Percentiles rank a stretch among this genome's conserved stretches.
These are phyloP conservation scores for Stachybotrys chartarum DNA, from an alignment of 2,329 filamentous ascomycete species.

Conservation along the genomic window DNA sequence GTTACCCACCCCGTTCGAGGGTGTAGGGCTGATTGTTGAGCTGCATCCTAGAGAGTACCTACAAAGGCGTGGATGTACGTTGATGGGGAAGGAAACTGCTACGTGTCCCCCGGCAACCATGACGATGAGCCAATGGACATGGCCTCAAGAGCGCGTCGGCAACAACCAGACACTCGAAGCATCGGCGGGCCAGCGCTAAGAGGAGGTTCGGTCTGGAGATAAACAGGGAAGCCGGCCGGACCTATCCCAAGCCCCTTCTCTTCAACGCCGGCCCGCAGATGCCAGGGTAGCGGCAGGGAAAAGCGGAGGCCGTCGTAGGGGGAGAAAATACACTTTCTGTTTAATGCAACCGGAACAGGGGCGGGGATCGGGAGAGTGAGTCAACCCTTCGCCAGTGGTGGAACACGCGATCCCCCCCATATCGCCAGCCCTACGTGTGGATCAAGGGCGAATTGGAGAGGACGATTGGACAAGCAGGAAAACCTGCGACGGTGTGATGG, in stretches of 20 bases:
- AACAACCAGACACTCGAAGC: not conserved
- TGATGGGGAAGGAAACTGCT: not conserved
- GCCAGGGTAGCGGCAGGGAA: not conserved
- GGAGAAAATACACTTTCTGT: not conserved
- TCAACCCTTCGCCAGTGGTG: slow-evolving; percentile 10
- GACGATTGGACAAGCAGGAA: slow-evolving; percentile 9
- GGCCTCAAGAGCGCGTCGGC: not conserved
- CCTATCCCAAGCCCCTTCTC: not conserved
- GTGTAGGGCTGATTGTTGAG: not conserved
- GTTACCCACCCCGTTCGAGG: not conserved
- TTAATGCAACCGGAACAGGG: not conserved
- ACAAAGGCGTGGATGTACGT: not conserved
- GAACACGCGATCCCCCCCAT: slow-evolving; percentile 5
- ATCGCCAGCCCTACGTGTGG: slow-evolving; percentile 20
- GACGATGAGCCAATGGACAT: not conserved
- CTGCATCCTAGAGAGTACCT: not conserved
- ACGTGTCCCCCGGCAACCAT: not conserved
- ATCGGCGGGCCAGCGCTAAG: not conserved
- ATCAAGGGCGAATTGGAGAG: slow-evolving; percentile 8
- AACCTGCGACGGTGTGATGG: not conserved
- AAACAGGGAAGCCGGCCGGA: not conserved
- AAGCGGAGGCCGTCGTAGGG: not conserved
- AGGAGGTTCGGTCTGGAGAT: not conserved
- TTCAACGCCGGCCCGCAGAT: not conserved
- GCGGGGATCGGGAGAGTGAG: slow-evolving; percentile 6